These are phyloP conservation scores for Leucocoprinus birnbaumii DNA, from an alignment of 768 basidiomycete species.

Conservation along the genomic window DNA sequence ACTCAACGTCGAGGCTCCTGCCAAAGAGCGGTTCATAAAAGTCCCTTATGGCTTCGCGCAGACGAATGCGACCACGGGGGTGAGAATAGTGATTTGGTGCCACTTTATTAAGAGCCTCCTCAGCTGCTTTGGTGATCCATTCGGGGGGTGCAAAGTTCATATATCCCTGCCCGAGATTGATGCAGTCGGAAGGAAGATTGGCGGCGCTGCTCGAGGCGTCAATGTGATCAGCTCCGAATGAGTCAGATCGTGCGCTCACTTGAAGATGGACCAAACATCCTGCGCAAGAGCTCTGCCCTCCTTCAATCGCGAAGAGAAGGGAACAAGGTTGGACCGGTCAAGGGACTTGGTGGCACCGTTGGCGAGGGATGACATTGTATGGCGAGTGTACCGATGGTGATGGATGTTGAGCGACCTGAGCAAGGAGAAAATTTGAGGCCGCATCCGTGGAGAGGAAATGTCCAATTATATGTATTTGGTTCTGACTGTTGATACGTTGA, in stretches of 20 bases:
- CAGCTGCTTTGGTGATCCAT: conserved; percentile 76
- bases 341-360: conserved; percentile 14
- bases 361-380: conserved; percentile 17
- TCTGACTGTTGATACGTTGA: neutral
- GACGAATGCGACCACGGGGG: conserved; percentile 82
- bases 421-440: neutral
- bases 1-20: conserved; percentile 75
- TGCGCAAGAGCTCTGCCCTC: conserved; percentile 76
- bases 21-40: conserved; percentile 72
- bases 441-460: conserved; percentile 10
- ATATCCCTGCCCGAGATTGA: conserved; percentile 94
- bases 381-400: conserved; percentile 6
- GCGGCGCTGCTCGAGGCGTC: conserved; percentile 52
- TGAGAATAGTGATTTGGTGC: conserved; percentile 86
- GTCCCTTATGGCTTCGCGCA: conserved; percentile 82
- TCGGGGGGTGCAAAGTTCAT: conserved; percentile 89
- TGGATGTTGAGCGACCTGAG: neutral
- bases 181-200: conserved; percentile 87
- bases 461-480: conserved; percentile 1
- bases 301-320: conserved; percentile 67
- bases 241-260: conserved; percentile 40
- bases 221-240: conserved; percentile 9
- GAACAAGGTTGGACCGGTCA: conserved; percentile 53
- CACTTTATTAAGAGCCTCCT: conserved; percentile 59
- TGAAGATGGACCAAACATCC: conserved; percentile 93